phyloP scores from a whole-genome alignment of 345 rosid species.

The Populus davidiana region DNA sequence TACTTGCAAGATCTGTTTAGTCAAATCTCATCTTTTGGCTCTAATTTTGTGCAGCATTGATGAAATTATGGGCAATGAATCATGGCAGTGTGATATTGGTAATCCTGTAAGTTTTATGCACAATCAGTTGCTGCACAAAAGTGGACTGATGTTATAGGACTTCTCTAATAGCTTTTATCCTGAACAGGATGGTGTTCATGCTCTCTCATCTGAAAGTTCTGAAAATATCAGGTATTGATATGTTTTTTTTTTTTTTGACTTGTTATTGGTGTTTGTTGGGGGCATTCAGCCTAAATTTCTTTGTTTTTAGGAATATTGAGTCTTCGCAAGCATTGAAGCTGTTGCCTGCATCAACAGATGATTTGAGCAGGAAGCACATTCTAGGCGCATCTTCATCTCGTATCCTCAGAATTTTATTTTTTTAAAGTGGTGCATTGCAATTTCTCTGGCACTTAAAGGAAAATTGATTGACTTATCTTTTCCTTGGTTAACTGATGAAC shows the following conservation, averaged over 20 bases:
- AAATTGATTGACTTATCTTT: background rate
- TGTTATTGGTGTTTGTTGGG: constrained; percentile 5
- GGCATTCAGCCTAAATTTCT: constrained; percentile 18
- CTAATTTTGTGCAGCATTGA: constrained; percentile 57
- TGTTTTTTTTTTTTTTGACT: constrained; percentile 1
- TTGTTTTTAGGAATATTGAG: constrained; percentile 60
- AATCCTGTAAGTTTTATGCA: constrained; percentile 50
- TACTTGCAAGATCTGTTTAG: constrained; percentile 8
- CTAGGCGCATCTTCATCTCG: constrained; percentile 65
- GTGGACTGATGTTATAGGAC: background rate
- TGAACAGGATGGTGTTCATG: constrained; percentile 57
- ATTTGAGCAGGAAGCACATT: constrained; percentile 61
- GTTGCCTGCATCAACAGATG: constrained; percentile 71
- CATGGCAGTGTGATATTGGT: constrained; percentile 44
- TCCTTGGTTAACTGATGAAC: background rate
- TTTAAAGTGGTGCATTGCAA: background rate
- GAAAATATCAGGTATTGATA: constrained; percentile 56
- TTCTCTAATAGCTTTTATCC: constrained; percentile 22
- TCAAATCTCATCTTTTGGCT: constrained; percentile 9
- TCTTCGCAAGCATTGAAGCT: constrained; percentile 64
- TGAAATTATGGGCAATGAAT: constrained; percentile 73
- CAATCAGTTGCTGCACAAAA: constrained; percentile 9
- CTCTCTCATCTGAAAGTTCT: constrained; percentile 45
- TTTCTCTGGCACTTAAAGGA: background rate
- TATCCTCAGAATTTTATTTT: constrained; percentile 53